Evolutionary conservation across 441 rosid genomes (phyloP).

Genomic region (California macrophylla): DNA sequence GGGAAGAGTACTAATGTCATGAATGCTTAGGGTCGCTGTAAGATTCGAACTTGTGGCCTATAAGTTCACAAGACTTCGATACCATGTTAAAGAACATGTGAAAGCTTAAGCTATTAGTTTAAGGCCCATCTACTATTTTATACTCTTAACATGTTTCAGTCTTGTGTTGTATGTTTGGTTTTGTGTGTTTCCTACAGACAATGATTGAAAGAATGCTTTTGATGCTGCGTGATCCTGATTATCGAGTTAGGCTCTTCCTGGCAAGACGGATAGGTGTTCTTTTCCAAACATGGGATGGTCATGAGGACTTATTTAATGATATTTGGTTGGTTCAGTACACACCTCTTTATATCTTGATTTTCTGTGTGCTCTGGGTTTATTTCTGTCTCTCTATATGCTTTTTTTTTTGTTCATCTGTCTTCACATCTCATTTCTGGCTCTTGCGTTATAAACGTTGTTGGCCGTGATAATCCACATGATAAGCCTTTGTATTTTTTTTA

Average conservation of each 20-base stretch:
- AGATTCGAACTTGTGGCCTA: background rate
- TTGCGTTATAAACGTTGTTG: background rate
- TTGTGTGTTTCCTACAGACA: constrained; percentile 35
- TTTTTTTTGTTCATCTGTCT: background rate
- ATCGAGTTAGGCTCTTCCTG: constrained; percentile 70
- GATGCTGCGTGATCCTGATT: constrained; percentile 80
- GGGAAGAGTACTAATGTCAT: background rate
- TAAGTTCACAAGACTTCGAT: background rate
- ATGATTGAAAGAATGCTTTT: constrained; percentile 68
- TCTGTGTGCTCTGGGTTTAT: background rate
- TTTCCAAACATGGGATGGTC: constrained; percentile 99
- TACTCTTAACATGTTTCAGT: background rate
- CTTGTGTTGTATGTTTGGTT: constrained; percentile 17
- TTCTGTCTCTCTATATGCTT: background rate
- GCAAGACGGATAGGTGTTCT: constrained; percentile 73
- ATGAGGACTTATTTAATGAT: constrained; percentile 83
- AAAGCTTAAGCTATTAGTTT: background rate
- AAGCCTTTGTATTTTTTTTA: background rate
- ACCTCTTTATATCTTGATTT: background rate
- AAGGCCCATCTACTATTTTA: background rate
- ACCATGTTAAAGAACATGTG: background rate
- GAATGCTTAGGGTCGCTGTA: background rate
- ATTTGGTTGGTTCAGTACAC: constrained; percentile 50
- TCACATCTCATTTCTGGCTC: background rate
- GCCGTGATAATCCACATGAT: background rate